phyloP scores from a whole-genome alignment of 108 stramenopile genomes.

The Aurantiochytrium sp. region DNA sequence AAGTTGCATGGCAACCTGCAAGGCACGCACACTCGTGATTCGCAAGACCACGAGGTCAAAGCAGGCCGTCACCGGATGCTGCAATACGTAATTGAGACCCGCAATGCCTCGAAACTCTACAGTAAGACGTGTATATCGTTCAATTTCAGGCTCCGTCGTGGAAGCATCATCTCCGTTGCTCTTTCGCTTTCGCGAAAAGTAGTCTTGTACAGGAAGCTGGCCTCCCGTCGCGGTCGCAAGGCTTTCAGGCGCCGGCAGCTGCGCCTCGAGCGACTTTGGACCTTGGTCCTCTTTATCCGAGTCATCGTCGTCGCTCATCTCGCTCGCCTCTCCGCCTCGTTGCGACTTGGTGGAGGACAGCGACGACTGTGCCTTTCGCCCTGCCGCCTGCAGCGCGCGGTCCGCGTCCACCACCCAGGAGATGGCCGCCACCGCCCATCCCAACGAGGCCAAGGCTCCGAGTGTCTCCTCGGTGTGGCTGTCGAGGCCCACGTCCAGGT shows the following conservation, averaged over 20 bases:
- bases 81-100: background rate
- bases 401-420: background rate
- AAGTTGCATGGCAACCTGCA: background rate
- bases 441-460: background rate
- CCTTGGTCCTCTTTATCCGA: background rate
- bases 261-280: background rate
- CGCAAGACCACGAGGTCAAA: background rate
- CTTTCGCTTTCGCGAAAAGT: background rate
- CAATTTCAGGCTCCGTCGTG: background rate
- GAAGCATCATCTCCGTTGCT: background rate
- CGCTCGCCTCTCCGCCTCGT: background rate
- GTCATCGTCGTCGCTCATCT: background rate
- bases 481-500: no score
- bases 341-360: background rate
- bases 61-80: background rate
- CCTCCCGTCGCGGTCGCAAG: background rate
- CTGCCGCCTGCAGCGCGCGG: background rate
- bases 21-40: background rate
- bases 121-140: background rate
- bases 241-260: background rate
- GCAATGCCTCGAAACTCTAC: background rate
- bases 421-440: background rate
- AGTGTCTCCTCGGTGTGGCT: background rate
- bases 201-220: background rate
- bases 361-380: background rate